Conservation (phyloP, 768 basidiomycete genomes). For the Tulasnella sp. region DNA sequence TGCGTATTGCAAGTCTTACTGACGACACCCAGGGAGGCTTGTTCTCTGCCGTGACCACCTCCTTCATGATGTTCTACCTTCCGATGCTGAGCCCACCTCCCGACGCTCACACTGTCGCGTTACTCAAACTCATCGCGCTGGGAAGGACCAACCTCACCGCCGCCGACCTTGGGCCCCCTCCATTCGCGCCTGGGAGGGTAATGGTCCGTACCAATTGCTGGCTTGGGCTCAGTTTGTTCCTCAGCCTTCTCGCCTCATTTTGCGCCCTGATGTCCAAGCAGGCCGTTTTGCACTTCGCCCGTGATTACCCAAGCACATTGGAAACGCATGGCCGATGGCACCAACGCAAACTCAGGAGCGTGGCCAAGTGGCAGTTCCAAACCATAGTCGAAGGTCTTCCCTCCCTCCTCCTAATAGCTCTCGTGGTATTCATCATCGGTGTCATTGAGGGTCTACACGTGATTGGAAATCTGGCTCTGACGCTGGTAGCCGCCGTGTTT, state of each 20-base stretch:
- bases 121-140: constrained; percentile 5
- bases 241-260: constrained; percentile 9
- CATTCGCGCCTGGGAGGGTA: not conserved
- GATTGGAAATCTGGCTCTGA: not conserved
- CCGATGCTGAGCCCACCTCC: not conserved
- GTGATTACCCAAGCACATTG: not conserved
- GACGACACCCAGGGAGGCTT: constrained; percentile 14
- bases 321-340: constrained; percentile 9
- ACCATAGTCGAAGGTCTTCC: constrained; percentile 7
- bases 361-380: constrained; percentile 3
- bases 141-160: not conserved
- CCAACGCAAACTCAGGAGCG: constrained; percentile 1
- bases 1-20: too few relatives aligned
- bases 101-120: not conserved
- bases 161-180: not conserved
- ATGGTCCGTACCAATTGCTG: not conserved
- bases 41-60: constrained; percentile 10
- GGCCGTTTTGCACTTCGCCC: constrained; percentile 1
- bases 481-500: not conserved
- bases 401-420: constrained; percentile 5
- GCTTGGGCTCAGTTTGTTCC: constrained; percentile 1
- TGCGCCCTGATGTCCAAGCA: constrained; percentile 11
- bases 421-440: constrained; percentile 1
- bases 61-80: not conserved
- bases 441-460: not conserved